These are phyloP conservation scores for Cercophora newfieldiana DNA, from an alignment of 495 filamentous ascomycete species.

Conservation along the genomic window DNA sequence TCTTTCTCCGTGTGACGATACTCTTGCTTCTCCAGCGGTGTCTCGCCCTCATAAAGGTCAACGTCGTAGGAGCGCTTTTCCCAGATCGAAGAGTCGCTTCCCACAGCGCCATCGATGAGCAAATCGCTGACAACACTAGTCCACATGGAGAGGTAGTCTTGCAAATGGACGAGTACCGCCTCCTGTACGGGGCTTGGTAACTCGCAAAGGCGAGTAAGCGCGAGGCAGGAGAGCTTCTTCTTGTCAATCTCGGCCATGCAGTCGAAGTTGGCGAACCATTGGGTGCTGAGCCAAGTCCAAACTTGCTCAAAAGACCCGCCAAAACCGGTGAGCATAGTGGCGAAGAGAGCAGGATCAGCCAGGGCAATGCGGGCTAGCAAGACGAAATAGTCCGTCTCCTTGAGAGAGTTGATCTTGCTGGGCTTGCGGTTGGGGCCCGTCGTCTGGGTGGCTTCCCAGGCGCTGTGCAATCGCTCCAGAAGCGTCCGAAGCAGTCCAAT, in stretches of 20 bases:
- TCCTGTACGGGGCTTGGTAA: constrained; percentile 54
- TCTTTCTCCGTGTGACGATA: constrained; percentile 61
- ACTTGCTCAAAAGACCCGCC: constrained; percentile 46
- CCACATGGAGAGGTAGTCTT: constrained; percentile 58
- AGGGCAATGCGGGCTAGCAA: constrained; percentile 80
- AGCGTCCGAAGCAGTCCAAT: constrained; percentile 64
- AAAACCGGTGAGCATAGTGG: constrained; percentile 54
- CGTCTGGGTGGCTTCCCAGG: constrained; percentile 71
- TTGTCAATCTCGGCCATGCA: constrained; percentile 71
- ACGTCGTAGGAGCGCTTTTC: constrained; percentile 52
- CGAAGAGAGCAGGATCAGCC: constrained; percentile 64
- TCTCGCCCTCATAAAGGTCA: constrained; percentile 66
- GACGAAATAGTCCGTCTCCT: constrained; percentile 78
- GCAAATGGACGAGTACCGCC: constrained; percentile 46
- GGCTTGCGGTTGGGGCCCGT: constrained; percentile 69
- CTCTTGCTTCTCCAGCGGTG: constrained; percentile 56
- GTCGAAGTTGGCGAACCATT: constrained; percentile 90
- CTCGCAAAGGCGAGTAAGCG: constrained; percentile 76
- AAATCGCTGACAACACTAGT: constrained; percentile 48
- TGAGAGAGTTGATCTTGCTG: constrained; percentile 62
- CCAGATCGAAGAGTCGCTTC: constrained; percentile 21
- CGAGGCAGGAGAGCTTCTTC: constrained; percentile 81
- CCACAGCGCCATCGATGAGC: constrained; percentile 26
- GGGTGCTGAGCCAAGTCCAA: constrained; percentile 72
- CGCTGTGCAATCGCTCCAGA: constrained; percentile 68